Conservation (phyloP, 345 rosid genomes). For the Citrus mangshanensis region DNA sequence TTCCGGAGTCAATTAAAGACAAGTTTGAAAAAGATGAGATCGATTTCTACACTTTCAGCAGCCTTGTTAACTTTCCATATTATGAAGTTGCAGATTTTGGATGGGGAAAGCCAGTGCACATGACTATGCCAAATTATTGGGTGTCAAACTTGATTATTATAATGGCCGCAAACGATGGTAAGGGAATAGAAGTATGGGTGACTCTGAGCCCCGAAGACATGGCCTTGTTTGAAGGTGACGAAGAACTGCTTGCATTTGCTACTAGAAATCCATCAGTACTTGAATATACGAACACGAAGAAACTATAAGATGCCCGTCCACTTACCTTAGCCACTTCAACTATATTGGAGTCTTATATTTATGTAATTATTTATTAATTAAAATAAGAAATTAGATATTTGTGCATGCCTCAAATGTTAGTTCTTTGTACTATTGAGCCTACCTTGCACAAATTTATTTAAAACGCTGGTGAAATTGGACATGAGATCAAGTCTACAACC, state of each 20-base stretch:
- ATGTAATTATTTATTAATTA: too few relatives aligned
- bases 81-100: conserved; percentile 33
- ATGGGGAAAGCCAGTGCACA: conserved; percentile 38
- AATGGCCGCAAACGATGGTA: conserved; percentile 13
- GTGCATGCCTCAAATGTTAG: too few relatives aligned
- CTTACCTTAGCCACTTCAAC: too few relatives aligned
- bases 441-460: too few relatives aligned
- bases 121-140: background rate
- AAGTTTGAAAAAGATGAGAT: conserved; percentile 13
- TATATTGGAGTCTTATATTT: too few relatives aligned
- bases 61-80: conserved; percentile 1
- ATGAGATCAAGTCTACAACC: too few relatives aligned
- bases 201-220: conserved; percentile 20
- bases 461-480: too few relatives aligned
- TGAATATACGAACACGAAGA: too few relatives aligned
- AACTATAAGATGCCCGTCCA: too few relatives aligned
- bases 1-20: conserved; percentile 15
- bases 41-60: conserved; percentile 21
- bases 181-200: conserved; percentile 15
- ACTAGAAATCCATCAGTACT: background rate
- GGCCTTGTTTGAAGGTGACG: conserved; percentile 15
- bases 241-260: conserved; percentile 20
- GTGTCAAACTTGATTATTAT: background rate
- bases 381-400: too few relatives aligned
- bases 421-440: too few relatives aligned